These are phyloP conservation scores for Myxozyma melibiosi DNA, from an alignment of 805 yeast genomes.

Conservation along the genomic window DNA sequence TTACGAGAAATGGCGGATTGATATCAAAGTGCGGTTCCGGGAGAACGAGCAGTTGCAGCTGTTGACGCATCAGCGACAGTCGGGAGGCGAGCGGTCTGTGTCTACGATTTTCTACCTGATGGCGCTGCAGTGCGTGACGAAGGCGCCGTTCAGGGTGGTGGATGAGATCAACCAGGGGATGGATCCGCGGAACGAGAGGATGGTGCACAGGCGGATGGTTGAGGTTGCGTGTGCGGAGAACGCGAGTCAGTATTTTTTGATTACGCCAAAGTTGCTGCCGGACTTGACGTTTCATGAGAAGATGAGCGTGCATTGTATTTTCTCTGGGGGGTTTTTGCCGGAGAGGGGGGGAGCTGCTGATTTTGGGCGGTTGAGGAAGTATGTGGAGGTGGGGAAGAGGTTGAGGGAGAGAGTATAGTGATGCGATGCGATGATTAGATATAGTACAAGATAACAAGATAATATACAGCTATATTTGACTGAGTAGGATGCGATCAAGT, in stretches of 20 bases:
- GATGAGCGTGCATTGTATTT: slow-evolving; percentile 85
- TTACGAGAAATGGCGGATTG: slow-evolving; percentile 77
- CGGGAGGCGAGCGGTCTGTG: slow-evolving; percentile 98
- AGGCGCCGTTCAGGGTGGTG: slow-evolving; percentile 90
- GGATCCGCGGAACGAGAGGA: slow-evolving; percentile 90
- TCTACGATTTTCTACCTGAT: slow-evolving; percentile 88
- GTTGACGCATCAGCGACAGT: slow-evolving; percentile 84
- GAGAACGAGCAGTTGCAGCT: slow-evolving; percentile 69
- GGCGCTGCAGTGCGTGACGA: slow-evolving; percentile 84
- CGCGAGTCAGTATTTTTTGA: slow-evolving; percentile 81
- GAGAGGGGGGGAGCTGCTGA: slow-evolving; percentile 6
- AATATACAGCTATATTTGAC: background rate
- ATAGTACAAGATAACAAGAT: background rate
- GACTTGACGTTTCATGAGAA: slow-evolving; percentile 72
- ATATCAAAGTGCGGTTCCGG: slow-evolving; percentile 83
- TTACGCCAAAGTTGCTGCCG: slow-evolving; percentile 87
- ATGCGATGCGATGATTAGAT: background rate
- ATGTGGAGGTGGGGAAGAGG: slow-evolving; percentile 19
- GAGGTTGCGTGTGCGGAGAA: slow-evolving; percentile 70
- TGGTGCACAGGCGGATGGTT: slow-evolving; percentile 83
- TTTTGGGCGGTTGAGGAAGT: slow-evolving; percentile 23
- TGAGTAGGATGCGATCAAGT: slow-evolving; percentile 8
- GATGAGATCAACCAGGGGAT: slow-evolving; percentile 99
- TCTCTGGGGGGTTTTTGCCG: slow-evolving; percentile 49
- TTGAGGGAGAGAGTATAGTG: slow-evolving; percentile 3